Evolutionary conservation across 495 filamentous ascomycete genomes (phyloP), one percentile per base, ranked within the genome.

Genomic region (Collariella sp.): DNA sequence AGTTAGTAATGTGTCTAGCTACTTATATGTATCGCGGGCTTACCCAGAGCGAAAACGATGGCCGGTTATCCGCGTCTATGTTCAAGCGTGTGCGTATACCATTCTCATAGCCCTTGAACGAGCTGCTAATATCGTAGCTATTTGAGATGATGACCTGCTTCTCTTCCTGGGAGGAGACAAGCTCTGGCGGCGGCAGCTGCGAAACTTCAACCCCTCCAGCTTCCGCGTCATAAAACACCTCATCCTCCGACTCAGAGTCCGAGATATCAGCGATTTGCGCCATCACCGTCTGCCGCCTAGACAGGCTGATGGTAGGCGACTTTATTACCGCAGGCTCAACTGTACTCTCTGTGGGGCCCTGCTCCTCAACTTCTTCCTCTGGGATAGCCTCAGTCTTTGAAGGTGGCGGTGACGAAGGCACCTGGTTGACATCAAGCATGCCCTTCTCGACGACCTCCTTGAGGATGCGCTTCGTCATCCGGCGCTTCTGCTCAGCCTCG

Each of bases 141-240:
- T 69, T 74, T 56, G 73, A 56, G 18, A 72, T 57, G 13, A 68
- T 64, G n/a, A 69, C 62, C 46, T 76, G 72, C 12, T 67, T 61
- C 13, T 66, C 55, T n/a, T 66, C 62, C 3, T 70, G 62, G 2
- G 70, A 63, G 54, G 80, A 69, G 16, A 70, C 62, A 6, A 74
- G 58, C 31, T 78, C 71, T 6, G 70, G 66, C 15, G 78, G 72
- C 16, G 75, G 74, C 45, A 80, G 70, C 24, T 72, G 67, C 22
- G 79, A 75, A 20, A 93, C 86, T 56, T 94, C 84, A 41, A 96
- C 85, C 54, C 94, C 87, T 16, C 93, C 94, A 12, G 90, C 84
- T 70, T 93, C 93, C 24, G 96, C 84, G 13, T 94, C 94, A 72
- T 98, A 94, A 60, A 97, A 98, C 70, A 98, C 97, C 67, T 95